Conservation (phyloP, 1,284 basidiomycete species). For the Papiliotrema nemorosa region DNA sequence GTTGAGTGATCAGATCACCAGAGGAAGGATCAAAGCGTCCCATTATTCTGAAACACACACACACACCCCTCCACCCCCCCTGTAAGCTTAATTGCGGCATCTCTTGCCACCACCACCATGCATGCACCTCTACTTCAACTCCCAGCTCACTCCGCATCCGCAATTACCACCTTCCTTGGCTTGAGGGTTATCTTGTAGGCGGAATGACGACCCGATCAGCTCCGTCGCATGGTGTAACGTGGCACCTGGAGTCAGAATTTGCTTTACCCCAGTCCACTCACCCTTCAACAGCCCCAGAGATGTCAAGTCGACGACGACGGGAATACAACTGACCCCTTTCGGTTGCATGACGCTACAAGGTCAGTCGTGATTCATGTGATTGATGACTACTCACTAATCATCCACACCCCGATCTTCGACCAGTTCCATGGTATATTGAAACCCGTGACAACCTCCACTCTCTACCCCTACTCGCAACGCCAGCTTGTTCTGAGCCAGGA, state of each 20-base stretch:
- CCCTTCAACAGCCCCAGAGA: slow-evolving; percentile 47
- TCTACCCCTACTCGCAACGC: slow-evolving; percentile 55
- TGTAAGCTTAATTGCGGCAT: too few relatives aligned
- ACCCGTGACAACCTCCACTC: slow-evolving; percentile 58
- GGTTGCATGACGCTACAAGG: slow-evolving; percentile 36
- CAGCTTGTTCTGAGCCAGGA: slow-evolving; percentile 38
- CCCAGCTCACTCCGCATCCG: slow-evolving; percentile 56
- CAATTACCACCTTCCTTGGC: slow-evolving; percentile 56
- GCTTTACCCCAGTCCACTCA: slow-evolving; percentile 29
- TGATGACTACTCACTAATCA: slow-evolving; percentile 51
- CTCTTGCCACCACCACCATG: too few relatives aligned
- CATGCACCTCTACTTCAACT: slow-evolving; percentile 34
- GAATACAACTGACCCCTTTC: slow-evolving; percentile 39
- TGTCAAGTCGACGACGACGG: slow-evolving; percentile 45
- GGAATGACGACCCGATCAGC: slow-evolving; percentile 56
- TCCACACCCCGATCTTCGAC: slow-evolving; percentile 50
- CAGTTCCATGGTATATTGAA: slow-evolving; percentile 57
- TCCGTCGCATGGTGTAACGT: slow-evolving; percentile 60
- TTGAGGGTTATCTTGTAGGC: slow-evolving; percentile 56
- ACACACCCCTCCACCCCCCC: too few relatives aligned
- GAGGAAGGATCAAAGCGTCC: too few relatives aligned
- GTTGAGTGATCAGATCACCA: too few relatives aligned
- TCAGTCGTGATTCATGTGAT: neutral
- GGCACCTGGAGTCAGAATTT: slow-evolving; percentile 47
- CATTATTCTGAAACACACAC: too few relatives aligned